Conservation (phyloP, 2,329 filamentous ascomycete genomes). For the Fusarium sublunatum region DNA sequence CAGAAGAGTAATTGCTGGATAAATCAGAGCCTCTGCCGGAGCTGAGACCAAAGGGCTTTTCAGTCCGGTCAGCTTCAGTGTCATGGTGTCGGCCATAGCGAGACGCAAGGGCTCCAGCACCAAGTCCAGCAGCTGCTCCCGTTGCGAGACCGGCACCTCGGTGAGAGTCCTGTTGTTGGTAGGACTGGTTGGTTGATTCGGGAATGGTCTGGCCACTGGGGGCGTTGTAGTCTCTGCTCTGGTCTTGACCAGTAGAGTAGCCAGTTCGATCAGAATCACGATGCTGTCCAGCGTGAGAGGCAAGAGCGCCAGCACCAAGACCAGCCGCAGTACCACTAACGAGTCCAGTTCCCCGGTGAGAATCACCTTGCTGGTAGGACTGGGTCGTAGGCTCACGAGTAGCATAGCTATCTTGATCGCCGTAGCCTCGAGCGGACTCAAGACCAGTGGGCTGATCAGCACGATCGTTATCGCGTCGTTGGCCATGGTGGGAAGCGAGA, state of each 20-base stretch:
- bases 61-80: neutral
- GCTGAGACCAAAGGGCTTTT: neutral
- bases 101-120: neutral
- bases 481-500: slow-evolving; percentile 7
- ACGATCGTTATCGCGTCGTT: neutral
- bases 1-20: neutral
- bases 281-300: neutral
- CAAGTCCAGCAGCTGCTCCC: slow-evolving; percentile 2
- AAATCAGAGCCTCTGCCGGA: neutral
- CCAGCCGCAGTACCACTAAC: neutral
- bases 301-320: neutral
- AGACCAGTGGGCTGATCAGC: neutral
- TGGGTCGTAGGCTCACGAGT: neutral
- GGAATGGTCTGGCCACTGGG: no score
- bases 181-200: neutral
- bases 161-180: slow-evolving; percentile 16
- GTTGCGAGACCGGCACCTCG: slow-evolving; percentile 3
- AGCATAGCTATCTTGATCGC: neutral
- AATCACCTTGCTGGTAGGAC: neutral
- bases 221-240: no score
- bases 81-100: neutral
- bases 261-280: neutral
- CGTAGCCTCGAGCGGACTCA: neutral
- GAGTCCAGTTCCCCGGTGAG: neutral
- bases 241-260: no score